These are phyloP conservation scores for Penstemon davidsonii DNA, from an alignment of 257 asterid species.

Conservation along the genomic window DNA sequence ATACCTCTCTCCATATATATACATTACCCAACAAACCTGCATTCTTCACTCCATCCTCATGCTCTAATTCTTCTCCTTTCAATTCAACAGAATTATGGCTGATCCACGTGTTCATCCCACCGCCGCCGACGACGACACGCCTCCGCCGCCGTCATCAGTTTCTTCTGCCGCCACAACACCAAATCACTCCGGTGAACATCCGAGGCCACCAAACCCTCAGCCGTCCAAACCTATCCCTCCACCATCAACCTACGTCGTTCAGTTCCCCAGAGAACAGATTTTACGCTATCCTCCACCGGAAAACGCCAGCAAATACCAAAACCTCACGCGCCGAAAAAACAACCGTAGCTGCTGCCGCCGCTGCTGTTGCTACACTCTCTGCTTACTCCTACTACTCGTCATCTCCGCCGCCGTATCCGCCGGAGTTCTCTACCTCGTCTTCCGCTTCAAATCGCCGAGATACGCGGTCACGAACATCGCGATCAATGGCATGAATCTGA, in stretches of 20 bases:
- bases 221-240: constrained; percentile 36
- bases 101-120: constrained; percentile 44
- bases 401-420: constrained; percentile 58
- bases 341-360: constrained; percentile 52
- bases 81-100: constrained; percentile 27
- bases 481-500: constrained; percentile 50
- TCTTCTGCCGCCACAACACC: constrained; percentile 23
- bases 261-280: constrained; percentile 55
- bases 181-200: constrained; percentile 26
- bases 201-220: constrained; percentile 31
- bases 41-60: constrained; percentile 7
- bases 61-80: constrained; percentile 6
- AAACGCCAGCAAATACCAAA: constrained; percentile 43
- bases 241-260: constrained; percentile 47
- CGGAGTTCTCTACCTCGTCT: constrained; percentile 67
- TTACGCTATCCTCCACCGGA: constrained; percentile 61
- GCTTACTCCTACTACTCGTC: constrained; percentile 43
- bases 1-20: too few relatives aligned
- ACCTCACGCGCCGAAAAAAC: constrained; percentile 35
- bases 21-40: background rate
- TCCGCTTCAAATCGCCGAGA: constrained; percentile 65
- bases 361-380: constrained; percentile 52
- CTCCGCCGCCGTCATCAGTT: constrained; percentile 24
- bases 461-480: constrained; percentile 49
- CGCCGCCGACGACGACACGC: constrained; percentile 17